A percentile compares a stretch with the other conserved stretches of the same genome.
Evolutionary conservation across 805 yeast genomes (phyloP).

Genomic region (Monosporozyma unispora): DNA sequence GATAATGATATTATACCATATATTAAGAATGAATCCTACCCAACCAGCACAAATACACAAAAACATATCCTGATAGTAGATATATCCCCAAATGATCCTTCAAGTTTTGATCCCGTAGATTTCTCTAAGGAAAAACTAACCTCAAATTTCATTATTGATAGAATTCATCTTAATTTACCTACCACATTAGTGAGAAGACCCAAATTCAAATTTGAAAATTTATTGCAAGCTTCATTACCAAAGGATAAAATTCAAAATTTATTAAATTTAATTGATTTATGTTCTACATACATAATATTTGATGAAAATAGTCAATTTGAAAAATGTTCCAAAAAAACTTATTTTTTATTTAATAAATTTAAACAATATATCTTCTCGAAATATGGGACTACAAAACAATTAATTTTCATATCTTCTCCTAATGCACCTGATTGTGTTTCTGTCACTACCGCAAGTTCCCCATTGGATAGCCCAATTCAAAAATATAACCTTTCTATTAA

Average conservation of each 20-base stretch:
- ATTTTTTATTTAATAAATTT: conserved; percentile 19
- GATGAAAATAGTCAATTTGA: conserved; percentile 20
- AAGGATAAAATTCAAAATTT: conserved; percentile 15
- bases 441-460: neutral
- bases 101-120: neutral
- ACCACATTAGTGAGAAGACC: conserved; percentile 27
- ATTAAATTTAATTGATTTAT: conserved; percentile 12
- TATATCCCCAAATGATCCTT: conserved; percentile 15
- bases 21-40: neutral
- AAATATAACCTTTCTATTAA: conserved; percentile 15
- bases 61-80: conserved; percentile 14
- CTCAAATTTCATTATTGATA: conserved; percentile 4
- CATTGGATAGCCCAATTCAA: neutral
- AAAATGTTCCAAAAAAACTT: conserved; percentile 20
- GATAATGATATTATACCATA: neutral
- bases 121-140: neutral
- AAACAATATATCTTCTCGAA: conserved; percentile 1
- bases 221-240: conserved; percentile 18
- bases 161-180: conserved; percentile 25
- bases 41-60: neutral
- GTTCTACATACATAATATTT: conserved; percentile 18
- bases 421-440: neutral
- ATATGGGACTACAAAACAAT: neutral
- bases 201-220: conserved; percentile 20
- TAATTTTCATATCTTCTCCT: conserved; percentile 1